These are phyloP conservation scores for Colletotrichum endophyticum DNA, from an alignment of 2,329 filamentous ascomycete genomes.

Conservation along the genomic window DNA sequence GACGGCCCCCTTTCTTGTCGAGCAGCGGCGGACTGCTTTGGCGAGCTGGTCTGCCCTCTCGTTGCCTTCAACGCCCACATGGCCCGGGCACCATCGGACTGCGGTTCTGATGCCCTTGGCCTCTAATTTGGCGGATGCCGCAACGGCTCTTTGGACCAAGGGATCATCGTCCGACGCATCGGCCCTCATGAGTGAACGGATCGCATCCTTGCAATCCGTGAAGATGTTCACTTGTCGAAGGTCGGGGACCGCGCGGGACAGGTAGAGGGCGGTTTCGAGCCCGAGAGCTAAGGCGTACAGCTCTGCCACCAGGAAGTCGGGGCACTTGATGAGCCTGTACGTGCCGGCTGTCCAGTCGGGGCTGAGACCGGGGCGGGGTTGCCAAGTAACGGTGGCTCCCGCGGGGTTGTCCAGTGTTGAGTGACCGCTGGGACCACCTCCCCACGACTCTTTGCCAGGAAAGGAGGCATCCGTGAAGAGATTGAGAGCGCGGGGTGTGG, in stretches of 20 bases:
- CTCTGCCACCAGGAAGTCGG: background rate
- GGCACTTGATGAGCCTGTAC: background rate
- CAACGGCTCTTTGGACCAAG: background rate
- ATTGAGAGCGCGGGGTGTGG: background rate
- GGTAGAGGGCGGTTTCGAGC: background rate
- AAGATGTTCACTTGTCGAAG: background rate
- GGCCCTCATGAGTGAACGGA: background rate
- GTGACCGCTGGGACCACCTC: background rate
- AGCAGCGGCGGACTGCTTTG: background rate
- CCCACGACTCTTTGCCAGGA: background rate
- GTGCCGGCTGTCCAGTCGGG: background rate
- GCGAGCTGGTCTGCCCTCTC: background rate
- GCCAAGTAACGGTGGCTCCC: background rate
- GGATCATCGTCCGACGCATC: background rate
- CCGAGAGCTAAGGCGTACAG: background rate
- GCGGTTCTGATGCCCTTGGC: background rate
- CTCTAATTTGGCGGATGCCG: background rate
- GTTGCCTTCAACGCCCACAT: background rate
- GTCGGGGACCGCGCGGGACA: background rate
- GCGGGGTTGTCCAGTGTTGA: background rate
- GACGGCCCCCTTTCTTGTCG: background rate
- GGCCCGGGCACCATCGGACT: conserved; percentile 5
- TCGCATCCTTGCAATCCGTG: background rate
- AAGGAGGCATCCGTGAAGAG: conserved; percentile 6
- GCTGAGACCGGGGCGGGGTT: background rate